These are phyloP conservation scores for Obelidium mucronatum DNA, from an alignment of 192 early-diverging fungal species.

Conservation along the genomic window DNA sequence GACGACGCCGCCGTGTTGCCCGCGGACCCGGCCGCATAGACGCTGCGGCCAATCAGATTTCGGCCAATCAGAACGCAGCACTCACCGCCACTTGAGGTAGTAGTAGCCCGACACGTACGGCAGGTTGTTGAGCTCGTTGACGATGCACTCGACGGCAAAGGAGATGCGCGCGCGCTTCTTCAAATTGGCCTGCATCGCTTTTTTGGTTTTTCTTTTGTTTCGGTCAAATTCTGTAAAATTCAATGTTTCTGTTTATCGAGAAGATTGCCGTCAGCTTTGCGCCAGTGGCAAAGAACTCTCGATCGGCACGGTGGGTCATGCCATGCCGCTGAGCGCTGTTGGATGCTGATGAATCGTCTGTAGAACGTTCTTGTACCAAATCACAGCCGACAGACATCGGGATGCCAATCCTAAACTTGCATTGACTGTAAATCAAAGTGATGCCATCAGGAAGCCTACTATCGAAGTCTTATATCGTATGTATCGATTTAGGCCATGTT, in stretches of 20 bases:
- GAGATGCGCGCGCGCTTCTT: not conserved
- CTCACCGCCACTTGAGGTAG: constrained; percentile 75
- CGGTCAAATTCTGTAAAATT: not conserved
- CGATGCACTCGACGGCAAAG: constrained; percentile 44
- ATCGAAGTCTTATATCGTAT: constrained; percentile 35
- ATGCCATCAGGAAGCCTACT: constrained; percentile 14
- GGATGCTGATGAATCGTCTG: not conserved
- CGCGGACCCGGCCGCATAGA: constrained; percentile 2
- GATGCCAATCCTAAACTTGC: constrained; percentile 30
- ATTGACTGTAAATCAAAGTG: constrained; percentile 25
- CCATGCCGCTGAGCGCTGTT: not conserved
- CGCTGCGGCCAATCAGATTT: not conserved
- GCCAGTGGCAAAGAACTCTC: constrained; percentile 24
- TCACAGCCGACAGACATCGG: constrained; percentile 31
- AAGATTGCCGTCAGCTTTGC: constrained; percentile 33
- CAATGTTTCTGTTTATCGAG: constrained; percentile 31
- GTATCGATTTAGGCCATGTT: not conserved
- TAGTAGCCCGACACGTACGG: constrained; percentile 83
- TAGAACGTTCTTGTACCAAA: constrained; percentile 32
- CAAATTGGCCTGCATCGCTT: not conserved
- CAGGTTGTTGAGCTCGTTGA: constrained; percentile 83
- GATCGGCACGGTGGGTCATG: constrained; percentile 26
- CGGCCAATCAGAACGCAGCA: not conserved
- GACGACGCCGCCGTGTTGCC: not conserved
- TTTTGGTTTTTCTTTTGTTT: not conserved